phyloP scores from a whole-genome alignment of 2,329 filamentous ascomycete genomes.

The Fusarium subtropicale region DNA sequence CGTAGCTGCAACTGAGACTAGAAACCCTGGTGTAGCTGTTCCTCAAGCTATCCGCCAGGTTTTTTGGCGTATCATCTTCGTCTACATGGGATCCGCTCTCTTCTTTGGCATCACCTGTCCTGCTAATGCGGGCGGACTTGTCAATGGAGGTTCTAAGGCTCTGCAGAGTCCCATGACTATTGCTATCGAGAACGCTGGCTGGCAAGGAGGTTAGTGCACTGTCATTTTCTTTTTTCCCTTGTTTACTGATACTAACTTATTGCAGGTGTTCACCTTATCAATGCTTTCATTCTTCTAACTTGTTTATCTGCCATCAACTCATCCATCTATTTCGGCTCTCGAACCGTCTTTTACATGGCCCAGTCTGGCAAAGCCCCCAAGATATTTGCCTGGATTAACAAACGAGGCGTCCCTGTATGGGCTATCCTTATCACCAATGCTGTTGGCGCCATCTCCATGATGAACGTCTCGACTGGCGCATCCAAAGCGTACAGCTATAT shows the following conservation, averaged over 20 bases:
- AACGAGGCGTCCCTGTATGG: conserved; percentile 69
- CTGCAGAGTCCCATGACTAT: conserved; percentile 80
- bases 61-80: conserved; percentile 70
- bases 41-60: conserved; percentile 70
- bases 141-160: conserved; percentile 70
- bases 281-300: conserved; percentile 80
- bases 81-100: conserved; percentile 77
- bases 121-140: conserved; percentile 72
- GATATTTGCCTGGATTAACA: conserved; percentile 75
- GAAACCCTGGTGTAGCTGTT: conserved; percentile 67
- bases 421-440: conserved; percentile 76
- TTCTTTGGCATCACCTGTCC: conserved; percentile 82
- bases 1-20: conserved; percentile 71
- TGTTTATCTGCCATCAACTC: conserved; percentile 79
- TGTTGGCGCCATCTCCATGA: conserved; percentile 78
- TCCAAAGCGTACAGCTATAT: conserved; percentile 75
- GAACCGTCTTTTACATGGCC: conserved; percentile 81
- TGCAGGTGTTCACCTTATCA: conserved; percentile 75
- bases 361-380: conserved; percentile 77
- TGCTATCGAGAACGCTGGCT: conserved; percentile 79
- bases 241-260: conserved; percentile 9
- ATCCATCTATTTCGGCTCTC: conserved; percentile 80
- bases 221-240: background rate
- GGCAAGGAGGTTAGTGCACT: conserved; percentile 65
- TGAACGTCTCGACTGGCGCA: conserved; percentile 77